Evolutionary conservation across 805 yeast species (phyloP).

Genomic region (Isabelozyma heimii): DNA sequence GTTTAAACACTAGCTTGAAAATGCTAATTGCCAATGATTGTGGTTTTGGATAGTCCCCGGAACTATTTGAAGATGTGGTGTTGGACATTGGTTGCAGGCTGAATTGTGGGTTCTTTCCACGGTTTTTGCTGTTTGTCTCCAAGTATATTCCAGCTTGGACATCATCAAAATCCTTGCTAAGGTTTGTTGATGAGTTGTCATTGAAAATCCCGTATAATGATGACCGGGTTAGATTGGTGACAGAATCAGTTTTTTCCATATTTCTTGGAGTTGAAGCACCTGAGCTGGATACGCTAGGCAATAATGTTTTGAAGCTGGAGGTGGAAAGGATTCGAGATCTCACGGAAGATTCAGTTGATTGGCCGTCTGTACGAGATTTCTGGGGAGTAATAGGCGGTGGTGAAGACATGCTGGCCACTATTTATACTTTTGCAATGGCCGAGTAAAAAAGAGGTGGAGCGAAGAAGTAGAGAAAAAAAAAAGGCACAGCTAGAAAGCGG

Average conservation of each 20-base stretch:
- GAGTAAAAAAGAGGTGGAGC: no score
- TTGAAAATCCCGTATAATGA: conserved; percentile 51
- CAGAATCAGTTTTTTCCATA: conserved; percentile 38
- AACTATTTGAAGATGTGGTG: neutral
- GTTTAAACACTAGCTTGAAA: neutral
- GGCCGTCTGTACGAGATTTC: neutral
- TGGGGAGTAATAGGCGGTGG: neutral
- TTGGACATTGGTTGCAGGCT: neutral
- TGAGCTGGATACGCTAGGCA: conserved; percentile 8
- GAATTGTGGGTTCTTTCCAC: neutral
- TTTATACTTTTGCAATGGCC: neutral
- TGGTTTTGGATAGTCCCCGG: neutral
- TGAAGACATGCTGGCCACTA: neutral
- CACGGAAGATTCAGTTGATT: conserved; percentile 1
- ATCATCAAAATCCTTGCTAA: conserved; percentile 23
- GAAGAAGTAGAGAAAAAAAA: neutral
- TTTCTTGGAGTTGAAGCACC: conserved; percentile 16
- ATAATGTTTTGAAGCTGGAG: neutral
- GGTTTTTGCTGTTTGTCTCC: neutral
- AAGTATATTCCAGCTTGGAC: neutral
- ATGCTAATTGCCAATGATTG: neutral
- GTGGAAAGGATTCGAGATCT: neutral
- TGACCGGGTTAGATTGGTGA: conserved; percentile 49
- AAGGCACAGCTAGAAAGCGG: neutral
- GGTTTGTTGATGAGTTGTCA: conserved; percentile 38